These are phyloP conservation scores for Kappamyces sp. DNA, from an alignment of 192 early-diverging fungal genomes.

Conservation along the genomic window DNA sequence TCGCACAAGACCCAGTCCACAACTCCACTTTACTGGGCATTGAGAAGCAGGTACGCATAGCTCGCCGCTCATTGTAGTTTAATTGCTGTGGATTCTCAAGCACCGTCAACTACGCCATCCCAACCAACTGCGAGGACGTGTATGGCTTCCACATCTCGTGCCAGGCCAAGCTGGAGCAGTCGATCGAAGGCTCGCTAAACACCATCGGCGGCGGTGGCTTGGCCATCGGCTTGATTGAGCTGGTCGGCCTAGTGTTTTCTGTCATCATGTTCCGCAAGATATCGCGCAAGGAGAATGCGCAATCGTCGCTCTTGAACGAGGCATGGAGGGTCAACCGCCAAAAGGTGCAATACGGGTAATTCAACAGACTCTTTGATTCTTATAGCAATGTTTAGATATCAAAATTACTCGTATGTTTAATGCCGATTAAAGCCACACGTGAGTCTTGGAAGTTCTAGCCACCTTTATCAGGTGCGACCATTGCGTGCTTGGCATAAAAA, in stretches of 20 bases:
- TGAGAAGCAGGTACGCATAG: constrained; percentile 7
- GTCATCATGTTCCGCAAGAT: constrained; percentile 48
- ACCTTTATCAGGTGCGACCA: too few species aligned
- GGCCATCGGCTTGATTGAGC: constrained; percentile 47
- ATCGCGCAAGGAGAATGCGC: constrained; percentile 37
- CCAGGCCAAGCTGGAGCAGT: constrained; percentile 18
- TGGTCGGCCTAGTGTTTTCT: constrained; percentile 42
- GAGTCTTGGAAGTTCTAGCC: too few species aligned
- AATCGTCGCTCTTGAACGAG: constrained; percentile 41
- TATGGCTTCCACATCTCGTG: constrained; percentile 21
- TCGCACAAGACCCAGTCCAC: not conserved
- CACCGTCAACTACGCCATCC: constrained; percentile 27
- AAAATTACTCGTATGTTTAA: constrained; percentile 54
- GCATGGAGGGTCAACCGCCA: constrained; percentile 53
- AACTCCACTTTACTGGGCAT: constrained; percentile 1
- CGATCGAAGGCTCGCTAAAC: constrained; percentile 27
- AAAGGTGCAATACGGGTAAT: constrained; percentile 50
- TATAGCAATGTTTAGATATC: constrained; percentile 12
- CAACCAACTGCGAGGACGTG: constrained; percentile 24
- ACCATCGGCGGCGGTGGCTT: constrained; percentile 50
- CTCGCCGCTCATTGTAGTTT: constrained; percentile 20
- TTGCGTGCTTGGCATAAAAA: too few species aligned
- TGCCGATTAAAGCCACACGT: not conserved
- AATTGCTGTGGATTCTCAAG: constrained; percentile 44
- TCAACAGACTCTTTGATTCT: not conserved